Base-by-base conservation (phyloP, 108 stramenopile genomes). In the Nitzschia inconspicua region DNA sequence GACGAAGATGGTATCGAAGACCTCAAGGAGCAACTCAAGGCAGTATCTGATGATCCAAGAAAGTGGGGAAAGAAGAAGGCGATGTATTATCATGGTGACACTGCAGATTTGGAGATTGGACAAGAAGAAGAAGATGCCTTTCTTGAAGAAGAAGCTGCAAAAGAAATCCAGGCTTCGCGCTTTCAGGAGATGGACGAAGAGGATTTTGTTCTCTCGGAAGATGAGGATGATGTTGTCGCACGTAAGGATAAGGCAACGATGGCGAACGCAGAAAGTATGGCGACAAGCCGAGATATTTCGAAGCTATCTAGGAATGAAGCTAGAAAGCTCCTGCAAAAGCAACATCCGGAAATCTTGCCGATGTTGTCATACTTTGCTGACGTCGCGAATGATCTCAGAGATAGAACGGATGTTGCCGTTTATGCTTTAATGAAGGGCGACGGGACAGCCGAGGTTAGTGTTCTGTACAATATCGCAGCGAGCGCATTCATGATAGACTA, bases 91-190 rank as follows among this genome's bases (percentile, higher is more conserved):
- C 68, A 83, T 32, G 97, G 90, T 34, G 97, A 98, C 57, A 96
- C 96, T 0, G 95, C 91, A 5, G 97, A 97, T 64, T 70, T 98
- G 24, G 97, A 97, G 65, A 89, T 96, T 65, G 95, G 94, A 14
- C 94, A 96, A 55, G 86, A 92, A 31, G 79, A 78, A 13, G 81
- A 82, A 47, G 83, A 88, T 68, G 91, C 91, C 16, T 75, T 70
- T 20, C 69, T 88, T 0, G 93, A 93, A 70, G 90, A 89, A 57
- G 88, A 89, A 63, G 91, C 82, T 10, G 93, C 81, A 9, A 71
- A 71, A 53, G 83, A 93, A 78, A 76, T 95, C n/a, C 76, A 84
- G 56, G 58, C 70, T 9, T 73, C 73, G 3, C 62, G 84, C 28
- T 84, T 87, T 42, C 66, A 85, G 32, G 84, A 84, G 37, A 82